Conservation (phyloP, 345 rosid genomes). For the Populus pruinosa region DNA sequence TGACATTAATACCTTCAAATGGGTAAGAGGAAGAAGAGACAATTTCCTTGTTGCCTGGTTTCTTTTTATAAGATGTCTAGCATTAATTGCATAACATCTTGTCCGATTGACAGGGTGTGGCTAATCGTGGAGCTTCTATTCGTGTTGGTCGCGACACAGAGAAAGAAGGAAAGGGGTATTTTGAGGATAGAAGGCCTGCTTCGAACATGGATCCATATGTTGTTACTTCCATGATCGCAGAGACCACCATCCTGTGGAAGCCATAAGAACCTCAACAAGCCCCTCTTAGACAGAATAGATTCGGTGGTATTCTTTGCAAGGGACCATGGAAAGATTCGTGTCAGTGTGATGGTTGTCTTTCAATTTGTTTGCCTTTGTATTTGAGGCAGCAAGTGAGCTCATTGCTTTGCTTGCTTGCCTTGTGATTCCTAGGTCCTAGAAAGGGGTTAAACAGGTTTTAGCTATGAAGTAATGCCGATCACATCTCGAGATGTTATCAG, state of each 20-base stretch:
- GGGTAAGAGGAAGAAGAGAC: conserved; percentile 1
- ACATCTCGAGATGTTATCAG: not conserved
- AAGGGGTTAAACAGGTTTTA: not conserved
- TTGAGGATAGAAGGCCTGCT: conserved; percentile 26
- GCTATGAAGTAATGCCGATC: not conserved
- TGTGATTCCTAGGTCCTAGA: not conserved
- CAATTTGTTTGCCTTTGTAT: not conserved
- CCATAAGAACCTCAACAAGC: not conserved
- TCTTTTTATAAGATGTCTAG: not conserved
- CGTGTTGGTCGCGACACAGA: conserved; percentile 23
- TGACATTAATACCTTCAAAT: conserved; percentile 19
- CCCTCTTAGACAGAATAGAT: not conserved
- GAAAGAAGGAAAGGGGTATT: conserved; percentile 21
- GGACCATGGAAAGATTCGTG: not conserved
- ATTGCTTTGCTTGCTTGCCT: not conserved
- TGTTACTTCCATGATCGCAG: conserved; percentile 24
- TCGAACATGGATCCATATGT: conserved; percentile 25
- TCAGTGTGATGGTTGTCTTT: not conserved
- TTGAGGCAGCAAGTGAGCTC: not conserved
- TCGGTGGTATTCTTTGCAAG: not conserved
- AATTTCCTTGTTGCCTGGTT: not conserved
- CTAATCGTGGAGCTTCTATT: conserved; percentile 20
- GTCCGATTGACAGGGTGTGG: conserved; percentile 13
- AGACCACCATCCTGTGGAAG: conserved; percentile 25
- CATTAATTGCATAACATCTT: not conserved